A percentile compares a stretch with the other conserved stretches of the same genome.
These are phyloP conservation scores for Coemansia sp. DNA, from an alignment of 192 early-diverging fungal species.

Conservation along the genomic window DNA sequence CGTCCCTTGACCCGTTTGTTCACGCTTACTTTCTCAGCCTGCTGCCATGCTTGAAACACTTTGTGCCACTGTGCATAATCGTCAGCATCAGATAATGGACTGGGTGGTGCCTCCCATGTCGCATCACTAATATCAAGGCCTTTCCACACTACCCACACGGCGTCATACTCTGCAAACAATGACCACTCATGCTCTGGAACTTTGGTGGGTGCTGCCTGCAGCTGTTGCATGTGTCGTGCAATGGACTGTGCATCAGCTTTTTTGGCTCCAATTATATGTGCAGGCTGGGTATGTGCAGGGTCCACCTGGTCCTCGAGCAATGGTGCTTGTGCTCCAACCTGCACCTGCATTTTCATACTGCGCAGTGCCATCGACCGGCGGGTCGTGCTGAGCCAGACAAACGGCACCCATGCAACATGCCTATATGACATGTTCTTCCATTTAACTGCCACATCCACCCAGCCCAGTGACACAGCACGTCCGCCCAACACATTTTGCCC, in stretches of 20 bases:
- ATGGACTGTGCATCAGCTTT: not conserved
- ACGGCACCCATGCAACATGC: conserved; percentile 41
- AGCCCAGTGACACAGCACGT: not conserved
- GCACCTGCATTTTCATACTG: conserved; percentile 3
- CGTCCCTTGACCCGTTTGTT: not conserved
- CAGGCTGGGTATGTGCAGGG: conserved; percentile 4
- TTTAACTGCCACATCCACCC: conserved; percentile 29
- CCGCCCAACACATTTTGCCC: not conserved
- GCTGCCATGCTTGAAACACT: conserved; percentile 15
- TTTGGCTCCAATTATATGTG: conserved; percentile 7
- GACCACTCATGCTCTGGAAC: not conserved
- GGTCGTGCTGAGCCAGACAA: conserved; percentile 19
- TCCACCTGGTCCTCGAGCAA: conserved; percentile 6
- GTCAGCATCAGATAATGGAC: conserved; percentile 9
- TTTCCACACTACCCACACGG: conserved; percentile 26
- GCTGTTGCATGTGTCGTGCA: not conserved
- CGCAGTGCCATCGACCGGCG: conserved; percentile 3
- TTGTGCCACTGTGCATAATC: conserved; percentile 22
- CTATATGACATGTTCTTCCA: conserved; percentile 31
- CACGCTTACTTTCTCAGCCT: conserved; percentile 24
- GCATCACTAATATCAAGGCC: conserved; percentile 16
- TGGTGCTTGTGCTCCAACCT: not conserved
- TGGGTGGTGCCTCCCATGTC: conserved; percentile 42
- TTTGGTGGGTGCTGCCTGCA: not conserved
- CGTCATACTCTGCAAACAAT: conserved; percentile 10